phyloP scores from a whole-genome alignment of 2,329 filamentous ascomycete genomes.

The Trichoderma afroharzianum region DNA sequence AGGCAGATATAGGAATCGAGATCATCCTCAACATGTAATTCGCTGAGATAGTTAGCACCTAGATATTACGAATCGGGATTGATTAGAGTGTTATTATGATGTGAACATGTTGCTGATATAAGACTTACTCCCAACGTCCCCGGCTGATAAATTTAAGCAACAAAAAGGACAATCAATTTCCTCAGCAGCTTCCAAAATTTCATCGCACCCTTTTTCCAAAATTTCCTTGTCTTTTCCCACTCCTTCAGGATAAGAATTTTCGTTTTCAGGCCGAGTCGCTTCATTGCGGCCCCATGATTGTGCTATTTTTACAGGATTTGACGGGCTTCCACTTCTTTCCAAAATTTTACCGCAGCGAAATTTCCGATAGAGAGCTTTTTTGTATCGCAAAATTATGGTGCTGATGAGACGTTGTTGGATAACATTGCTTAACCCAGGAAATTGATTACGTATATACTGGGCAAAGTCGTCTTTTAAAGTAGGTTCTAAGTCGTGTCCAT shows the following conservation, averaged over 20 bases:
- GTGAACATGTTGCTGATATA: background rate
- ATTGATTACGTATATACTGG: background rate
- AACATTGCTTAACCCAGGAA: background rate
- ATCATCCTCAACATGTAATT: background rate
- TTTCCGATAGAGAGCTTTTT: background rate
- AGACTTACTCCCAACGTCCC: background rate
- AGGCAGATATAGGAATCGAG: background rate
- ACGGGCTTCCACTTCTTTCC: background rate
- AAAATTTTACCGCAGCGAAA: background rate
- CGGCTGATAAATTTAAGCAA: background rate
- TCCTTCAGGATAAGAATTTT: background rate
- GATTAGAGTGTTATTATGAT: background rate
- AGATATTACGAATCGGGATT: background rate
- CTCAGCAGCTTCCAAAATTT: background rate
- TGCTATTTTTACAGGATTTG: background rate
- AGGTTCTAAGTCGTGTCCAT: background rate
- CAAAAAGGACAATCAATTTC: background rate
- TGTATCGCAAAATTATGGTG: background rate
- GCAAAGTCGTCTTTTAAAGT: background rate
- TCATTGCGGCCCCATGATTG: too few relatives aligned
- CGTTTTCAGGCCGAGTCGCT: too few relatives aligned
- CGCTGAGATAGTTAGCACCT: background rate
- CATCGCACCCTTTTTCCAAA: background rate
- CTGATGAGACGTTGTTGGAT: background rate
- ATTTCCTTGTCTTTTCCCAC: background rate